phyloP scores from a whole-genome alignment of 2,329 filamentous ascomycete species.

The Cordyceps fumosorosea region DNA sequence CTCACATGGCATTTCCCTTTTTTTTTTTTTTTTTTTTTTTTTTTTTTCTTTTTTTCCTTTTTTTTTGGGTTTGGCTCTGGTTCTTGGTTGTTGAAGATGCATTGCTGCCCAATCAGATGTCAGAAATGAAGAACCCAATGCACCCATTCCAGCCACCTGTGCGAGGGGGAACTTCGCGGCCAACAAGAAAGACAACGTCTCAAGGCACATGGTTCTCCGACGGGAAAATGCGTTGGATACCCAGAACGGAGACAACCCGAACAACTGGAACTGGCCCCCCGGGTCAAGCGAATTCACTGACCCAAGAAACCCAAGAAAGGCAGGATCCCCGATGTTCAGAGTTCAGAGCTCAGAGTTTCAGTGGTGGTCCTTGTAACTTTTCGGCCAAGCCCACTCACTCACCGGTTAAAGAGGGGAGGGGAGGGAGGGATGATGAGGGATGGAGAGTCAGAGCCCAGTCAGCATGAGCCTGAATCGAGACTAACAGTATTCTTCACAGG shows the following conservation, averaged over 20 bases:
- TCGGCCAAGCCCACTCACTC: background rate
- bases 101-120: background rate
- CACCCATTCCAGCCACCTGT: no score
- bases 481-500: background rate
- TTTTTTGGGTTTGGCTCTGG: no score
- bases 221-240: no score
- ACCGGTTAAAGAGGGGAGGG: background rate
- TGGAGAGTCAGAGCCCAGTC: background rate
- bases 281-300: no score
- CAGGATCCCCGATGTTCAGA: conserved; percentile 5
- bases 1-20: background rate
- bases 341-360: conserved; percentile 5
- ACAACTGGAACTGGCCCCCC: no score
- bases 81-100: no score
- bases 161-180: no score
- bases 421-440: background rate
- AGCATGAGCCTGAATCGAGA: conserved; percentile 1
- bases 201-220: background rate
- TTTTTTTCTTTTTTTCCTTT: no score
- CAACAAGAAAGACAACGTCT: background rate
- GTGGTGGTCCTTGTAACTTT: background rate
- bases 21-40: background rate
- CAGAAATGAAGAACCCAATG: background rate
- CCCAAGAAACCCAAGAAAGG: background rate
- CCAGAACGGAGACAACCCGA: no score